Evolutionary conservation across 2,329 filamentous ascomycete genomes (phyloP), one percentile per base, ranked within the genome.

Genomic region (Aspergillus felis): DNA sequence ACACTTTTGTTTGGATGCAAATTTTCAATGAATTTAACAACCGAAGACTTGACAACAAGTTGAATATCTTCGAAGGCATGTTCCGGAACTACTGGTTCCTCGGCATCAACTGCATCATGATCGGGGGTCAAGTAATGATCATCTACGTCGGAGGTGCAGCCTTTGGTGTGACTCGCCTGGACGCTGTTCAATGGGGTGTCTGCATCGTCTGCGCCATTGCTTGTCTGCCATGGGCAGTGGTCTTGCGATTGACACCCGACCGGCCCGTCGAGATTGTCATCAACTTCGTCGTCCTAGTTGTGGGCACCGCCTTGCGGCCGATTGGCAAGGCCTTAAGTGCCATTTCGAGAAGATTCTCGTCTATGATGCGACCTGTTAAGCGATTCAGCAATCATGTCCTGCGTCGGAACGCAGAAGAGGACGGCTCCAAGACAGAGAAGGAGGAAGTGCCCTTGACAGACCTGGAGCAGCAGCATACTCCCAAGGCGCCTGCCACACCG

Each of bases 1-100:
- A 97, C 79, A 94, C 91, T 0, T 97, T 97, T 71, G 93, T 97
- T 54, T 97, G 93, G 93, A 97, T 97, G 92, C 93, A 97, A 68
- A 95, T 97, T 66, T 97, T 97, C 80, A 97, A 97, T 76, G 89
- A 96, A 71, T 90, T 95, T 84, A 97, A 97, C 79, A 96, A 96
- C 77, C 91, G 93, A 58, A 91, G 93, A 12, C 82, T 97, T 55
- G 93, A 97, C 74, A 97, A 97, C 76, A 84, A 87, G 55, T 92
- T 96, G 81, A 97, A 97, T 76, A 92, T 97, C 61, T 93, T 97
- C 60, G 93, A 97, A 71, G 91, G 91, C 55, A 84, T 97, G 58
- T 82, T 82, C 27, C 84, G 84, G 71, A 97, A 97, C 74, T 89
- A 83, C 77, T 96, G 95, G 81, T 97, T 97, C 78, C 84, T 95